Percentiles rank a stretch among this genome's conserved stretches.
phyloP scores from a whole-genome alignment of 2,329 filamentous ascomycete genomes.

The Dactylella cylindrospora region DNA sequence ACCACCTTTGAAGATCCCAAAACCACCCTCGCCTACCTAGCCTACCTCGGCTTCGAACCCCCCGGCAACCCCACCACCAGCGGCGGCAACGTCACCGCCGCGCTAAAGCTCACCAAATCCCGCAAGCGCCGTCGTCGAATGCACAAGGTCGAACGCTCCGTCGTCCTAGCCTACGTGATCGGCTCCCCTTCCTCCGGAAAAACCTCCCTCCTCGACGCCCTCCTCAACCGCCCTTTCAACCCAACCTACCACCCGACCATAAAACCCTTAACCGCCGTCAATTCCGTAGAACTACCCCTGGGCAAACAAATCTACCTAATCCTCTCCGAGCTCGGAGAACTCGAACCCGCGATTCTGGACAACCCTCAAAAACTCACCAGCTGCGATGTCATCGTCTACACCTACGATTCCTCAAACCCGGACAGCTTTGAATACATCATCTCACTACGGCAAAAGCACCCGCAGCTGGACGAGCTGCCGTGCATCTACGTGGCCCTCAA shows the following conservation, averaged over 20 bases:
- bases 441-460: slow-evolving; percentile 72
- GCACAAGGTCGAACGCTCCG: slow-evolving; percentile 86
- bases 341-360: slow-evolving; percentile 92
- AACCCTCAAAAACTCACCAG: slow-evolving; percentile 87
- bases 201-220: slow-evolving; percentile 79
- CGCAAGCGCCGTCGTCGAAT: slow-evolving; percentile 80
- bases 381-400: slow-evolving; percentile 91
- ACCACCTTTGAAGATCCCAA: slow-evolving; percentile 95
- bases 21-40: slow-evolving; percentile 91
- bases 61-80: slow-evolving; percentile 68
- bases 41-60: slow-evolving; percentile 91
- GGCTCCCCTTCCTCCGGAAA: slow-evolving; percentile 86
- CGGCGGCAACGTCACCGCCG: slow-evolving; percentile 76
- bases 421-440: slow-evolving; percentile 94
- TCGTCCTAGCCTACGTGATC: slow-evolving; percentile 89
- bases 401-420: slow-evolving; percentile 94
- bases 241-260: slow-evolving; percentile 88
- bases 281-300: slow-evolving; percentile 91
- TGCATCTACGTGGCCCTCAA: slow-evolving; percentile 92
- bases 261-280: slow-evolving; percentile 88
- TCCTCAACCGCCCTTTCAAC: slow-evolving; percentile 84
- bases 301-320: slow-evolving; percentile 98
- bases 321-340: slow-evolving; percentile 87
- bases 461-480: slow-evolving; percentile 83
- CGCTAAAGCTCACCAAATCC: slow-evolving; percentile 88